A percentile compares a stretch with the other conserved stretches of the same genome.
phyloP scores from a whole-genome alignment of 495 filamentous ascomycete species.

The Usnea hakonensis region DNA sequence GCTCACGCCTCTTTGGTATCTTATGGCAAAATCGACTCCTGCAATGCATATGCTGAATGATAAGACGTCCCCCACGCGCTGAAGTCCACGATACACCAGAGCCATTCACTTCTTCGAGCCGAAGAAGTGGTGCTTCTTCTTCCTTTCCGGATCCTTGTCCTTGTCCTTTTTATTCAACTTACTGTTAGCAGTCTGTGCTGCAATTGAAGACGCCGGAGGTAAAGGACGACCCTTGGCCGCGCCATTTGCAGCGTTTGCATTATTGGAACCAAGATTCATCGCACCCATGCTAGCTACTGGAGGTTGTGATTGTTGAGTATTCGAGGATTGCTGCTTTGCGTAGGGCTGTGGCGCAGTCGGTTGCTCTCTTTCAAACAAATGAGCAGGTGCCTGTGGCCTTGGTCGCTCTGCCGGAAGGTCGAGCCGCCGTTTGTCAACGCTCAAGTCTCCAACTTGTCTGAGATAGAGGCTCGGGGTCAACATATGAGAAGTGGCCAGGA shows the following conservation, averaged over 20 bases:
- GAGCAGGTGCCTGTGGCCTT: constrained; percentile 69
- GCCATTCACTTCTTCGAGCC: constrained; percentile 48
- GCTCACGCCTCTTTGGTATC: constrained; percentile 6
- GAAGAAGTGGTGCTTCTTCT: constrained; percentile 75
- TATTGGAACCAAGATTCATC: constrained; percentile 46
- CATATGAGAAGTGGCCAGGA: constrained; percentile 89
- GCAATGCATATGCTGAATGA: not conserved
- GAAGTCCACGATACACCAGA: not conserved
- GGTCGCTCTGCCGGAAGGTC: constrained; percentile 76
- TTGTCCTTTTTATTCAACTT: constrained; percentile 41
- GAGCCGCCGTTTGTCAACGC: constrained; percentile 61
- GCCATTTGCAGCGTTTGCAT: constrained; percentile 24
- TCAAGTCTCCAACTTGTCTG: constrained; percentile 71
- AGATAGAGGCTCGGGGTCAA: constrained; percentile 72
- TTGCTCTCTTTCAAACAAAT: constrained; percentile 75
- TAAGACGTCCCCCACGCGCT: constrained; percentile 1
- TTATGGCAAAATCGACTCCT: not conserved
- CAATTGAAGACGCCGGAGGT: constrained; percentile 11
- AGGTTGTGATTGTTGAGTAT: constrained; percentile 32
- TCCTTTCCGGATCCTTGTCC: constrained; percentile 46
- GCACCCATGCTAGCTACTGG: constrained; percentile 50
- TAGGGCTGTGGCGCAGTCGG: constrained; percentile 35
- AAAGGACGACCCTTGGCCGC: constrained; percentile 11
- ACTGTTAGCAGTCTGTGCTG: constrained; percentile 11
- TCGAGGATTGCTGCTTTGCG: constrained; percentile 32